Evolutionary conservation across 2,329 filamentous ascomycete genomes (phyloP).

Genomic region (Paecilomyces variotii): DNA sequence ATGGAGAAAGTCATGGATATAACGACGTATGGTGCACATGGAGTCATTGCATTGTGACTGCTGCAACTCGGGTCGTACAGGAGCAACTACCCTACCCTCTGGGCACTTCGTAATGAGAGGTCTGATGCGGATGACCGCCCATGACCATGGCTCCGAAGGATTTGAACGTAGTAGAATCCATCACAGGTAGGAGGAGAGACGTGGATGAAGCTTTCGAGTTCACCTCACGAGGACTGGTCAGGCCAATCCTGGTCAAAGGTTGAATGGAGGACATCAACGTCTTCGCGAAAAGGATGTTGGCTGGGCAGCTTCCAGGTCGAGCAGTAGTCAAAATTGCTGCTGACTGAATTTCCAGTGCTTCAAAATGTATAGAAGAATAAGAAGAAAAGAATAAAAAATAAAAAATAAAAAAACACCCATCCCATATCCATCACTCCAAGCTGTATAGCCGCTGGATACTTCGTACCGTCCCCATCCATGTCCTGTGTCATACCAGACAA

Average conservation of each 20-base stretch:
- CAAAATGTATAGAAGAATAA: too few species aligned
- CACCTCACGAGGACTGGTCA: conserved; percentile 35
- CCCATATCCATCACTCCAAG: too few species aligned
- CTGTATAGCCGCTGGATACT: too few species aligned
- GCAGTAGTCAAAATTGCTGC: conserved; percentile 34
- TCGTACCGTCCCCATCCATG: too few species aligned
- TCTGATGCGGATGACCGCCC: conserved; percentile 29
- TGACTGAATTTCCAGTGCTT: not conserved
- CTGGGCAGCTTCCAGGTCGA: conserved; percentile 32
- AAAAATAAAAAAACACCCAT: too few species aligned
- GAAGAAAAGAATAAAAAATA: too few species aligned
- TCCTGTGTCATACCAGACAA: too few species aligned
- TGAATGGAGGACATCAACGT: conserved; percentile 31
- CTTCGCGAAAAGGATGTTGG: conserved; percentile 31
- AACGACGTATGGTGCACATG: conserved; percentile 30
- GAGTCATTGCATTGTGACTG: conserved; percentile 22
- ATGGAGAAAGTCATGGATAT: conserved; percentile 23
- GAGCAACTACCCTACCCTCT: conserved; percentile 24
- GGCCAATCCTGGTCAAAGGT: conserved; percentile 31
- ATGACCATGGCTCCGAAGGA: conserved; percentile 32
- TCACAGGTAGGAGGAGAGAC: conserved; percentile 38
- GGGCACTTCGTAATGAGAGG: conserved; percentile 27
- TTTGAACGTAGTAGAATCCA: conserved; percentile 36
- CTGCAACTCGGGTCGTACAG: conserved; percentile 27
- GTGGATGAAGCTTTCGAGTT: conserved; percentile 40